Conservation (phyloP, 2,329 filamentous ascomycete species). For the Sclerotinia nivalis region DNA sequence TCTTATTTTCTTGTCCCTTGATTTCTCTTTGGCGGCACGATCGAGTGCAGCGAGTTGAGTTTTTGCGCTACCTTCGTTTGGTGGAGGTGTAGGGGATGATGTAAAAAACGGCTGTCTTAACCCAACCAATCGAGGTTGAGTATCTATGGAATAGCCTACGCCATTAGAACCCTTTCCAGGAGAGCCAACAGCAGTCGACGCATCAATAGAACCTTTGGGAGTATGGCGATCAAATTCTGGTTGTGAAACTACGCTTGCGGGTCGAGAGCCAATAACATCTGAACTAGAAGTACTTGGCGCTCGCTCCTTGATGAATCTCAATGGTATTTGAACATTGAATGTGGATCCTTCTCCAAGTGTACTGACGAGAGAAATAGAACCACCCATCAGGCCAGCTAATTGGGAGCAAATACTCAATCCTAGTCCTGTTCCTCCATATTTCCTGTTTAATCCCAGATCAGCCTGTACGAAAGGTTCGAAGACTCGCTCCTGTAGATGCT, state of each 20-base stretch:
- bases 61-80: constrained; percentile 43
- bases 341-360: constrained; percentile 72
- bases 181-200: constrained; percentile 11
- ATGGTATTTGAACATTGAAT: constrained; percentile 80
- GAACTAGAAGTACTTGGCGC: constrained; percentile 34
- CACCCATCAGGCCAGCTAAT: constrained; percentile 79
- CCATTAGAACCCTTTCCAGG: constrained; percentile 30
- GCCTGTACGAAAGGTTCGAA: constrained; percentile 95
- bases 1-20: constrained; percentile 64
- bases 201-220: constrained; percentile 16
- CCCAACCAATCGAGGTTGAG: constrained; percentile 77
- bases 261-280: constrained; percentile 39
- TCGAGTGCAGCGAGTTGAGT: constrained; percentile 67
- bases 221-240: constrained; percentile 18
- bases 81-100: constrained; percentile 27
- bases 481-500: constrained; percentile 74
- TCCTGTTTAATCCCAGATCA: constrained; percentile 85
- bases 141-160: constrained; percentile 55
- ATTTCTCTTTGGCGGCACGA: constrained; percentile 61
- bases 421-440: constrained; percentile 84
- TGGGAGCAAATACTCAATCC: constrained; percentile 90
- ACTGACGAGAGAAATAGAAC: constrained; percentile 71
- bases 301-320: constrained; percentile 49
- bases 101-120: constrained; percentile 80
- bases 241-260: constrained; percentile 20